Percentiles rank a stretch among this genome's conserved stretches.
Evolutionary conservation across 2,329 filamentous ascomycete genomes (phyloP).

Genomic region (Cordyceps farinosa): DNA sequence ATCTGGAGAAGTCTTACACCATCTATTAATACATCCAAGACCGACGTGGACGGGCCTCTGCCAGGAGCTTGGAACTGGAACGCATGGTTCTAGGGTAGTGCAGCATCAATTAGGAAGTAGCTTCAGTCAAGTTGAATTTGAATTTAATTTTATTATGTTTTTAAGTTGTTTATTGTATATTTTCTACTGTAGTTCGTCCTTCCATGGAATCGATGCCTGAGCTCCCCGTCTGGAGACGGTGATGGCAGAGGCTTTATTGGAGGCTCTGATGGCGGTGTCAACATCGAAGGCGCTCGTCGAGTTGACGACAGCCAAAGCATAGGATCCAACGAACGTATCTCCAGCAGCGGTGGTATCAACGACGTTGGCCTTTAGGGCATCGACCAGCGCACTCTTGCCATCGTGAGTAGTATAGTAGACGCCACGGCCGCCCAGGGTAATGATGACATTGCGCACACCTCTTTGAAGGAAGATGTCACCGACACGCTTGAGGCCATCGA

Average conservation of each 20-base stretch:
- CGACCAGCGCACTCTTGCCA: constrained; percentile 46
- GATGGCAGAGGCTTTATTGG: constrained; percentile 43
- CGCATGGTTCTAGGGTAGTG: constrained; percentile 17
- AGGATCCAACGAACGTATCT: constrained; percentile 89
- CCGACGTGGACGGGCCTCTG: neutral
- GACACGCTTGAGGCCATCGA: constrained; percentile 44
- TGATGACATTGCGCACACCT: constrained; percentile 73
- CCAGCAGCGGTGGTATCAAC: constrained; percentile 93
- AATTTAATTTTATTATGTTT: constrained; percentile 17
- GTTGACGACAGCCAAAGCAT: constrained; percentile 68
- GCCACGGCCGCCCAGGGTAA: constrained; percentile 82
- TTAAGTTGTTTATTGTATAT: neutral
- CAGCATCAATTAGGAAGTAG: constrained; percentile 17
- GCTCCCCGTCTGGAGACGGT: constrained; percentile 42
- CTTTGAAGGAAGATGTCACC: constrained; percentile 59
- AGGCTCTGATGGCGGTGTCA: constrained; percentile 54
- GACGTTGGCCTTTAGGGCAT: constrained; percentile 68
- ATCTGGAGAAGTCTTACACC: constrained; percentile 16
- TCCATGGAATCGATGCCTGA: constrained; percentile 43
- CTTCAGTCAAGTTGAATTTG: neutral
- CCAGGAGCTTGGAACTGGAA: constrained; percentile 15
- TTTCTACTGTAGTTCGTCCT: constrained; percentile 37
- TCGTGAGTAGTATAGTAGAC: constrained; percentile 58
- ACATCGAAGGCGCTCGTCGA: constrained; percentile 46
- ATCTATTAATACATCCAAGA: neutral